Evolutionary conservation across 371 early-diverging fungal genomes (phyloP).

Genomic region (Mortierella sp.): DNA sequence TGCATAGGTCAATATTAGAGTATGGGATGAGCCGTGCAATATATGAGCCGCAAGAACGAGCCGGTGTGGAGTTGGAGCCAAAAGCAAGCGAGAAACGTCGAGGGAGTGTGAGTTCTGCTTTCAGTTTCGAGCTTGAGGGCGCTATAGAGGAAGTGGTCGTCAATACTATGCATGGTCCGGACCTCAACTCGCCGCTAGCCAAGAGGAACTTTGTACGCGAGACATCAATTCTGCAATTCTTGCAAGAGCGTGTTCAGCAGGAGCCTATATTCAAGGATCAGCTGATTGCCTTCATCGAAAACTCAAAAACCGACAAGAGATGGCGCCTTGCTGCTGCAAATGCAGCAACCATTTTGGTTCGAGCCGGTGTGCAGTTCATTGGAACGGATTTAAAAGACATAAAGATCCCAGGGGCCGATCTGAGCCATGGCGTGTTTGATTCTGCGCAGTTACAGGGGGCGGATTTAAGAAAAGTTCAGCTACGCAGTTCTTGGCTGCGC

Average conservation of each 20-base stretch:
- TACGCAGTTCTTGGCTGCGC: background rate
- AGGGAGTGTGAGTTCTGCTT: background rate
- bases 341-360: conserved; percentile 13
- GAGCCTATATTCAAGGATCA: background rate
- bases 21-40: background rate
- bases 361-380: conserved; percentile 6
- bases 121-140: background rate
- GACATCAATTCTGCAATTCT: background rate
- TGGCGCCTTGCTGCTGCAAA: background rate
- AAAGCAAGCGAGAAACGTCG: background rate
- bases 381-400: conserved; percentile 5
- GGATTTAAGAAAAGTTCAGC: background rate
- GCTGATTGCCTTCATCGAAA: background rate
- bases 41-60: background rate
- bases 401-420: conserved; percentile 10
- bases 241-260: conserved; percentile 1
- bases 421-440: conserved; percentile 3
- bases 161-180: background rate
- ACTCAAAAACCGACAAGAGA: background rate
- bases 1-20: background rate
- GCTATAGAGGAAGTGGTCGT: background rate
- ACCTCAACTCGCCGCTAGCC: background rate
- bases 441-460: conserved; percentile 1
- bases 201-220: background rate
- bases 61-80: no score